Base-by-base conservation (phyloP, 2,329 filamentous ascomycete genomes). In the Chaetothyriales sp. region DNA sequence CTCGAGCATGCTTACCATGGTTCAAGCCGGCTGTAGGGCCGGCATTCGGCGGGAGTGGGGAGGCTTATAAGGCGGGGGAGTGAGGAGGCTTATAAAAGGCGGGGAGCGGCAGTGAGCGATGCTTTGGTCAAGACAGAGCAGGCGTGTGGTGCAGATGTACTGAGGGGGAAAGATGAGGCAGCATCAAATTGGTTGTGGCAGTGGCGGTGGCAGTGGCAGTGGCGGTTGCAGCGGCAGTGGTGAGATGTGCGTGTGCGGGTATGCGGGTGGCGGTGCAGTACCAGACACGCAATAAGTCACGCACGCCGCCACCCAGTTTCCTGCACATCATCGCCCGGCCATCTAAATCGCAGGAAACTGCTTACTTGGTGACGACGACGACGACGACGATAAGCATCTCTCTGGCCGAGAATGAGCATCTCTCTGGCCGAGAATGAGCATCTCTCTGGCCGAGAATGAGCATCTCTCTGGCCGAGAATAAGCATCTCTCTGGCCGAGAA, bases 401-500 rank as follows among this genome's bases (percentile, higher is more conserved):
- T 51, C 44, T 51, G 49, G 49, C 44, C 47, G 49, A 25, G 49
- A 47, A 51, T 6, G 6, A 25, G 22, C 46, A 44, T 46, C 44
- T 51, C 18, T 51, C 44, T 51, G 49, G 49, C 44, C 47, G 49
- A 25, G 49, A 47, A 51, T 6, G 6, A 25, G 22, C 46, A 44
- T 46, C 44, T 51, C 18, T 51, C 44, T 51, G 49, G 49, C 44
- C 47, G 49, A 25, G 49, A 47, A 51, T 6, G 6, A 25, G 22
- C 46, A 44, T 46, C 44, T 51, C 18, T 51, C 44, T 51, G 49
- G 49, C 44, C 47, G 49, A 25, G 49, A 47, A 25, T 6, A 25
- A 25, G 22, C 46, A 44, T 46, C 44, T 51, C 18, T 51, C 44
- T 51, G 49, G 49, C 44, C 47, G 49, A 25, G 49, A 47, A 51